Evolutionary conservation across 1,284 basidiomycete species (phyloP).

Genomic region (Microbotryum intermedium): DNA sequence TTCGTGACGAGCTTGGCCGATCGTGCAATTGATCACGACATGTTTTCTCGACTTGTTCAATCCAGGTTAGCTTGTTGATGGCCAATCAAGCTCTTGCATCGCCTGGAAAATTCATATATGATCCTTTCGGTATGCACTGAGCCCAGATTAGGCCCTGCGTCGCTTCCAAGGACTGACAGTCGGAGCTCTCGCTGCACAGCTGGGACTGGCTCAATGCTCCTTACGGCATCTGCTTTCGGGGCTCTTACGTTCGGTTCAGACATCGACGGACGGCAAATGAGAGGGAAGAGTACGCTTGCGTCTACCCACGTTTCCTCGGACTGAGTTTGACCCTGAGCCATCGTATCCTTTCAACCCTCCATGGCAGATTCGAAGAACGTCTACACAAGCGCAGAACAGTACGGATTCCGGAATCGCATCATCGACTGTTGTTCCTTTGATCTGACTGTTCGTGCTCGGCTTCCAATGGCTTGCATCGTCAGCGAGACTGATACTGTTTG

Average conservation of each 20-base stretch:
- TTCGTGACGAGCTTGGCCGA: conserved; percentile 19
- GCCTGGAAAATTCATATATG: conserved; percentile 83
- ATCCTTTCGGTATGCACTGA: conserved; percentile 61
- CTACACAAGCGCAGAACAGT: conserved; percentile 66
- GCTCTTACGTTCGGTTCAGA: conserved; percentile 84
- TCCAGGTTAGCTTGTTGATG: conserved; percentile 84
- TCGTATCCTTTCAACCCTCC: not conserved
- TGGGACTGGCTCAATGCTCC: conserved; percentile 93
- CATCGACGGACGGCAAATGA: conserved; percentile 94
- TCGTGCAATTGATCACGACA: not conserved
- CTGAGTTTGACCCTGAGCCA: not conserved
- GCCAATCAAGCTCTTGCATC: conserved; percentile 86
- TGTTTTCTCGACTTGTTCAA: conserved; percentile 1
- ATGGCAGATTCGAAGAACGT: conserved; percentile 51
- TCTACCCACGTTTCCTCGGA: not conserved
- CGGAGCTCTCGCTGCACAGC: conserved; percentile 34
- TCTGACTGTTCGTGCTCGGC: conserved; percentile 48
- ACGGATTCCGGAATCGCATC: conserved; percentile 65
- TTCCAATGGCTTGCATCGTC: too few relatives aligned
- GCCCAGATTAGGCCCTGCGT: too few relatives aligned
- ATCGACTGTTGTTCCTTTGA: conserved; percentile 85
- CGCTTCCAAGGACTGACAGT: too few relatives aligned
- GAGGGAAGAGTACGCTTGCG: conserved; percentile 61
- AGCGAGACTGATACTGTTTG: not conserved
- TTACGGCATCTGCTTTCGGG: conserved; percentile 72